A percentile compares a stretch with the other conserved stretches of the same genome.
Evolutionary conservation across 495 filamentous ascomycete species (phyloP).

Genomic region (Letharia columbiana): DNA sequence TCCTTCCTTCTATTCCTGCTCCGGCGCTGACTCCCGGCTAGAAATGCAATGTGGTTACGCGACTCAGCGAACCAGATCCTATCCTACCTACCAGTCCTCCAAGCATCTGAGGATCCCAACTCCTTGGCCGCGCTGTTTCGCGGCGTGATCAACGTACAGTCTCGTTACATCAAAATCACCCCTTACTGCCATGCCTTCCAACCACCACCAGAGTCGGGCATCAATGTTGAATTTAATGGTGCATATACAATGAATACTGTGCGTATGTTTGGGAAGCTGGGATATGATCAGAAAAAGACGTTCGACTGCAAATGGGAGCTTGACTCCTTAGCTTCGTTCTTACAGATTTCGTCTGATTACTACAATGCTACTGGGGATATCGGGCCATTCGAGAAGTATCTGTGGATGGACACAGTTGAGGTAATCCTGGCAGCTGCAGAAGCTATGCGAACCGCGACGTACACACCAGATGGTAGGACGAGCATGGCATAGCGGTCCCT

Average conservation of each 20-base stretch:
- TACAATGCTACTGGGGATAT: slow-evolving; percentile 46
- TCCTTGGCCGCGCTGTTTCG: slow-evolving; percentile 52
- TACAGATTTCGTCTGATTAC: slow-evolving; percentile 53
- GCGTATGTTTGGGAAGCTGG: slow-evolving; percentile 31
- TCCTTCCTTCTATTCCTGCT: neutral
- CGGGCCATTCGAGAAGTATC: slow-evolving; percentile 51
- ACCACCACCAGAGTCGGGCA: slow-evolving; percentile 46
- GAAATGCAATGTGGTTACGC: slow-evolving; percentile 61
- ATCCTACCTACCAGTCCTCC: slow-evolving; percentile 51
- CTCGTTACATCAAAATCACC: slow-evolving; percentile 48
- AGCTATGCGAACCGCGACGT: slow-evolving; percentile 53
- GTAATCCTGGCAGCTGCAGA: slow-evolving; percentile 47
- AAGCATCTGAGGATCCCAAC: slow-evolving; percentile 40
- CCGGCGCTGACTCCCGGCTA: slow-evolving; percentile 9
- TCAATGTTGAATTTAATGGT: slow-evolving; percentile 40
- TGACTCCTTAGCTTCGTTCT: slow-evolving; percentile 58
- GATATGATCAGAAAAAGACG: slow-evolving; percentile 42
- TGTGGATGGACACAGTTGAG: slow-evolving; percentile 50
- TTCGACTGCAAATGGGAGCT: slow-evolving; percentile 64
- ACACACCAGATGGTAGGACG: slow-evolving; percentile 33
- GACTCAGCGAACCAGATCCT: slow-evolving; percentile 61
- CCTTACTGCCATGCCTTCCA: slow-evolving; percentile 62
- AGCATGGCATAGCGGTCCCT: neutral
- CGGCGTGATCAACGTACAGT: slow-evolving; percentile 59
- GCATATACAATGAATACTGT: slow-evolving; percentile 38